Base-by-base conservation (phyloP, 148 eudicot species). In the Limonium bicolor region DNA sequence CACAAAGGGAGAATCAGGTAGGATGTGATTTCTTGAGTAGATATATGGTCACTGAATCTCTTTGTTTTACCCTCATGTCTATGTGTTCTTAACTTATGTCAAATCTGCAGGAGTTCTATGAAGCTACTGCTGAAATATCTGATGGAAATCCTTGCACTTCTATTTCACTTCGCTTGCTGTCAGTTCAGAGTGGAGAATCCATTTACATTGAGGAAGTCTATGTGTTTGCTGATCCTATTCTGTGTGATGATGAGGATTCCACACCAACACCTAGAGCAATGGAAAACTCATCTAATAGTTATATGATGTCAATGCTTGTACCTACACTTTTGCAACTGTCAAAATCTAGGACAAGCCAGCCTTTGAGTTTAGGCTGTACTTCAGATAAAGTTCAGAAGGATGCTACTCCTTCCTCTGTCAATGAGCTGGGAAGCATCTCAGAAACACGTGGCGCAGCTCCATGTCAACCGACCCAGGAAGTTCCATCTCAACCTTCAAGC, bases 121-220 rank as follows among this genome's bases (percentile, higher is more conserved):
- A 90, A 70, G 95, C 99, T 51, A 80, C 99, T 48, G 99, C 95
- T 46, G 88, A 85, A 66, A 73, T 90, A 51, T 73, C 77, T 38
- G 95, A 90, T 85, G 73, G 66, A 52, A 86, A 85, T 45, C 82
- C 86, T 12, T 78, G 85, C 67, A 51, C 55, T 25, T 73, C 76
- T 31, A 59, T 90, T 25, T 75, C 86, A 7, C 60, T 90, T 46
- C 93, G 99, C 40, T 65, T 90, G 52, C 65, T 80, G n/a, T 84
- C 95, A 37, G 70, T 85, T 65, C 76, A 78, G 65, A 76, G 49
- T 41, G 77, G 82, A 51, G 77, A 62, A 53, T 48, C 52, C 32
- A 46, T 80, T 18, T 65, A 49, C 56, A 50, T 85, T 6, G 95
- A 90, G 63, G 88, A 90, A 63, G 51, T 90, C 17, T 90, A 90